These are phyloP conservation scores for Suillus lakei DNA, from an alignment of 768 basidiomycete species.

Conservation along the genomic window DNA sequence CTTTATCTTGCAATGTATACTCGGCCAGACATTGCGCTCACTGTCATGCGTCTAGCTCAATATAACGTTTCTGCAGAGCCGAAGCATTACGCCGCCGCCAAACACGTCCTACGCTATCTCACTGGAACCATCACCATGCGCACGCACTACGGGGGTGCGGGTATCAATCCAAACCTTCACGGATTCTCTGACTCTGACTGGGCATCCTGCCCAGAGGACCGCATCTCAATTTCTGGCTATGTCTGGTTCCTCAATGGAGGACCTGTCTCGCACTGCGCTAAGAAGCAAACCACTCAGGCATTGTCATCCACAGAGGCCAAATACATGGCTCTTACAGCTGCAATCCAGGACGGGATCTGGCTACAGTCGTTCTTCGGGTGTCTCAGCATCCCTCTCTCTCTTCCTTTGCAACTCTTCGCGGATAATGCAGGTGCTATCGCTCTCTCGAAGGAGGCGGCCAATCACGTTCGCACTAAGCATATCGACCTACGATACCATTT, in stretches of 20 bases:
- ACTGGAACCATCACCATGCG: fast-evolving
- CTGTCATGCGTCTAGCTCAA: not conserved
- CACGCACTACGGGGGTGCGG: not conserved
- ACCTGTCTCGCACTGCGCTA: not conserved
- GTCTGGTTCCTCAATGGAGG: not conserved
- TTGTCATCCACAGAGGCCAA: not conserved
- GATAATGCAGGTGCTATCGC: not conserved
- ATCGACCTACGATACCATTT: not conserved
- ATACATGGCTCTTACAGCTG: not conserved
- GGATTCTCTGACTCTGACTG: not conserved
- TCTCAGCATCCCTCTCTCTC: fast-evolving
- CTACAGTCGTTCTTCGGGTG: not conserved
- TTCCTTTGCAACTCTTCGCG: not conserved
- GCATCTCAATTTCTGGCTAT: not conserved
- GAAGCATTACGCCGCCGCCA: not conserved
- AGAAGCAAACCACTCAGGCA: not conserved
- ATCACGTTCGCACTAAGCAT: not conserved
- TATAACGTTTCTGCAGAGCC: fast-evolving
- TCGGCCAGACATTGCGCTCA: no score
- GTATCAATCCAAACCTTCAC: not conserved
- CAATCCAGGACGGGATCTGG: not conserved
- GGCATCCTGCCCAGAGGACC: not conserved
- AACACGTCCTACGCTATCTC: not conserved
- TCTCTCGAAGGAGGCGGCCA: not conserved
- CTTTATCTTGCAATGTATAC: not conserved